These are phyloP conservation scores for Melaleuca alternifolia DNA, from an alignment of 345 rosid species.

Conservation along the genomic window DNA sequence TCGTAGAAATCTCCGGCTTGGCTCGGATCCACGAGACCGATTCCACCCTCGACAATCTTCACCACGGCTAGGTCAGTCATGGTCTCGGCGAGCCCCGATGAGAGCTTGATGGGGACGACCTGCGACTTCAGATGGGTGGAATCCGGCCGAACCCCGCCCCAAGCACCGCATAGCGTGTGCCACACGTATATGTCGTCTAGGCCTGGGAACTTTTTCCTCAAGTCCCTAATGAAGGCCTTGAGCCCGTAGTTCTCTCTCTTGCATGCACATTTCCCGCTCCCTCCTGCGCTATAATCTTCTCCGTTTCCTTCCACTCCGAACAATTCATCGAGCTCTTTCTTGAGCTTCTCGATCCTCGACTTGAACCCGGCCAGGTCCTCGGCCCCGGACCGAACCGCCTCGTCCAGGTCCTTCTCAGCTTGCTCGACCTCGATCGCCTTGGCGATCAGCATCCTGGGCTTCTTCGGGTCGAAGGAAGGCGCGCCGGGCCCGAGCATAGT, in stretches of 20 bases:
- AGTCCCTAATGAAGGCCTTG: slow-evolving; percentile 52
- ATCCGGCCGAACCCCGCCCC: slow-evolving; percentile 83
- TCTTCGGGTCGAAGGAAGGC: slow-evolving; percentile 41
- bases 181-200: slow-evolving; percentile 73
- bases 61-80: slow-evolving; percentile 81
- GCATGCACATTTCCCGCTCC: slow-evolving; percentile 10
- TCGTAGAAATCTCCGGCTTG: slow-evolving; percentile 59
- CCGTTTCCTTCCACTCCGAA: slow-evolving; percentile 26
- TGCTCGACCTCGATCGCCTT: slow-evolving; percentile 69
- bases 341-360: slow-evolving; percentile 24
- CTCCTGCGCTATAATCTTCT: background rate
- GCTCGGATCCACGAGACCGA: slow-evolving; percentile 67
- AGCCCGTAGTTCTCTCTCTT: slow-evolving; percentile 25
- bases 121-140: slow-evolving; percentile 37
- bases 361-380: slow-evolving; percentile 19
- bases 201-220: slow-evolving; percentile 49
- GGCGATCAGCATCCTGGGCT: slow-evolving; percentile 56
- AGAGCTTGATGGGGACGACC: slow-evolving; percentile 25
- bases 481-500: slow-evolving; percentile 32
- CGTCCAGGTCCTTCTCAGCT: slow-evolving; percentile 37
- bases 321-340: slow-evolving; percentile 38
- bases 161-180: slow-evolving; percentile 87
- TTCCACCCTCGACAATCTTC: slow-evolving; percentile 58
- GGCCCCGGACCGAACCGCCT: slow-evolving; percentile 27
- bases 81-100: slow-evolving; percentile 48